Percentiles rank a stretch among this genome's conserved stretches.
These are phyloP conservation scores for Chamaecrista fasciculata DNA, from an alignment of 306 rosid genomes.

Conservation along the genomic window DNA sequence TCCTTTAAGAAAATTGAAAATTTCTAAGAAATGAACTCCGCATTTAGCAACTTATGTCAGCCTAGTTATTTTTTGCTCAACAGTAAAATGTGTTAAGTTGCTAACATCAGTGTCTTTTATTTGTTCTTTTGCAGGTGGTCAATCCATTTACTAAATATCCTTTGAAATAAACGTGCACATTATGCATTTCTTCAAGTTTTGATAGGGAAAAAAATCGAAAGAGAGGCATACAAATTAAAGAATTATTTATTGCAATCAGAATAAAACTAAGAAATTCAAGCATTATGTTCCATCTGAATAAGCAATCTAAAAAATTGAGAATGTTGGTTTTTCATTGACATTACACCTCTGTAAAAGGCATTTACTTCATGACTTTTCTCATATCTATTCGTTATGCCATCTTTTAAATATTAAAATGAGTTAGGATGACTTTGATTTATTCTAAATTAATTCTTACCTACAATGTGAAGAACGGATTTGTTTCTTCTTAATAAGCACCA, in stretches of 20 bases:
- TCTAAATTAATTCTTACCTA: not conserved
- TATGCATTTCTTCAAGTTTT: not conserved
- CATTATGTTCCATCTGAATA: not conserved
- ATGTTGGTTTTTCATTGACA: not conserved
- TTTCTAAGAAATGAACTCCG: not conserved
- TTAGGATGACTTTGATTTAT: not conserved
- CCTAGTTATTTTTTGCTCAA: conserved; percentile 2
- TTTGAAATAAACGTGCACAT: conserved; percentile 25
- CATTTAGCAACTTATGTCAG: not conserved
- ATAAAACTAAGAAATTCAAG: not conserved
- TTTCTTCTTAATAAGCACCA: conserved; percentile 60
- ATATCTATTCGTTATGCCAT: not conserved
- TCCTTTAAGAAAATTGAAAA: not conserved
- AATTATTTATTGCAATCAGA: not conserved
- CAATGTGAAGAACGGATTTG: conserved; percentile 14
- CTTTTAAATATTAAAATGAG: not conserved
- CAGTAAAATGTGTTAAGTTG: conserved; percentile 19
- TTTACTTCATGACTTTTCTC: not conserved
- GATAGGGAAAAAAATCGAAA: not conserved
- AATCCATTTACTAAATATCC: conserved; percentile 99
- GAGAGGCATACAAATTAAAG: not conserved
- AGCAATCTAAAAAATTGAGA: not conserved
- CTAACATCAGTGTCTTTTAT: conserved; percentile 26
- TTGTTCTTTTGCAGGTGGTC: conserved; percentile 76
- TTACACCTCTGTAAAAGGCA: not conserved